Conservation (phyloP, 1,284 basidiomycete species). For the Coniophora puteana region DNA sequence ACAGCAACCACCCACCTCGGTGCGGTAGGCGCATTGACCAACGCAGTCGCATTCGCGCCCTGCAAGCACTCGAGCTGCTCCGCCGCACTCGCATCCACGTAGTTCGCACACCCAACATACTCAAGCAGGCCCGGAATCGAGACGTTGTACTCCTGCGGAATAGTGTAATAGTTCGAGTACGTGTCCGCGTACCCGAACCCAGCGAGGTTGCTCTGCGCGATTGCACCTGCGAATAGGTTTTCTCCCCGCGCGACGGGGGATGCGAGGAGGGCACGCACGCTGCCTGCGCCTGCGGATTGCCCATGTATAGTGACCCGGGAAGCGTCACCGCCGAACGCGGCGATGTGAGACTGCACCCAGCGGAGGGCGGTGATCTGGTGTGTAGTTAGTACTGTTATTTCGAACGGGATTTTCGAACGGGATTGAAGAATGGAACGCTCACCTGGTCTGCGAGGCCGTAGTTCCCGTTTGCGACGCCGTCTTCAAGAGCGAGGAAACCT, state of each 20-base stretch:
- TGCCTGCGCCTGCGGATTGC: slow-evolving; percentile 36
- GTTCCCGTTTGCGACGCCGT: slow-evolving; percentile 34
- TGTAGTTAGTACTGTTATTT: background rate
- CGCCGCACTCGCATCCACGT: no score
- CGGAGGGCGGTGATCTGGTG: slow-evolving; percentile 15
- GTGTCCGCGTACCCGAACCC: slow-evolving; percentile 42
- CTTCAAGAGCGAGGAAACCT: slow-evolving; percentile 33
- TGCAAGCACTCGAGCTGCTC: slow-evolving; percentile 31
- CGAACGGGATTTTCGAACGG: background rate
- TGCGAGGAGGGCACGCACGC: slow-evolving; percentile 39
- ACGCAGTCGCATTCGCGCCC: slow-evolving; percentile 25
- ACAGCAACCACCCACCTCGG: slow-evolving; percentile 24
- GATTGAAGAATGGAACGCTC: background rate
- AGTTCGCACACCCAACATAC: slow-evolving; percentile 29
- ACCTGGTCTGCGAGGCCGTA: slow-evolving; percentile 30
- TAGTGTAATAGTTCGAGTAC: slow-evolving; percentile 36
- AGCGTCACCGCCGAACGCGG: slow-evolving; percentile 27
- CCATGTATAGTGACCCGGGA: slow-evolving; percentile 31
- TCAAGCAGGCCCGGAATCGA: slow-evolving; percentile 32
- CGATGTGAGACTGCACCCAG: slow-evolving; percentile 22
- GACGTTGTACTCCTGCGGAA: slow-evolving; percentile 25
- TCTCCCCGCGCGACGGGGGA: slow-evolving; percentile 39
- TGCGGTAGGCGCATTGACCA: slow-evolving; percentile 29
- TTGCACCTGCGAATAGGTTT: slow-evolving; percentile 43
- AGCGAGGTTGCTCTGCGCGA: slow-evolving; percentile 45